Evolutionary conservation across 108 stramenopile genomes (phyloP).

Genomic region (Mediolabrus comicus): DNA sequence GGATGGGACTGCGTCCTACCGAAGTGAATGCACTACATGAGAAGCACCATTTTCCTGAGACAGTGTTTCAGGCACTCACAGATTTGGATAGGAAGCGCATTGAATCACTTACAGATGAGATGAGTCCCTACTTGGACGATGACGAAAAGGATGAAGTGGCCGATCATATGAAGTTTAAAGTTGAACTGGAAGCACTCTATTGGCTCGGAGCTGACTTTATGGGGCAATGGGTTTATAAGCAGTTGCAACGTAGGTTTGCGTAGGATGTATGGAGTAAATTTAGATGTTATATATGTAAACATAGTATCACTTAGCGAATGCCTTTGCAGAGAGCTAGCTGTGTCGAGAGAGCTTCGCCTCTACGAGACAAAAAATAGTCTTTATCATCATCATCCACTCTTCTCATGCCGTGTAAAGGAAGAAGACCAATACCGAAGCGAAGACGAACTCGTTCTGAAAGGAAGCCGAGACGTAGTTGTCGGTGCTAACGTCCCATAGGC

Average conservation of each 20-base stretch:
- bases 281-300: not conserved
- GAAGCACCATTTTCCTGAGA: slow-evolving; percentile 16
- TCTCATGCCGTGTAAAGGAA: slow-evolving; percentile 44
- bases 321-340: not conserved
- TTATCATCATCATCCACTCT: not conserved
- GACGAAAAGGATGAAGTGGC: slow-evolving; percentile 49
- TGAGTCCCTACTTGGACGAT: slow-evolving; percentile 28
- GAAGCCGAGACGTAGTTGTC: slow-evolving; percentile 61
- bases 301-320: not conserved
- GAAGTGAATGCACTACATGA: slow-evolving; percentile 37
- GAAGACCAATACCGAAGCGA: slow-evolving; percentile 49
- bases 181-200: slow-evolving; percentile 81
- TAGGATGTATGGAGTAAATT: not conserved
- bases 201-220: slow-evolving; percentile 72
- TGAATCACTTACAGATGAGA: slow-evolving; percentile 40
- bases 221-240: slow-evolving; percentile 41
- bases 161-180: slow-evolving; percentile 54
- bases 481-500: slow-evolving; percentile 70
- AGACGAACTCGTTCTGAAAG: slow-evolving; percentile 49
- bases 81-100: slow-evolving; percentile 61
- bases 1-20: slow-evolving; percentile 78
- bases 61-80: slow-evolving; percentile 58
- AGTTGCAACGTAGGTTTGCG: slow-evolving; percentile 1
- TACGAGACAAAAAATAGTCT: too few species aligned
- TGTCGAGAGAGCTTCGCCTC: too few species aligned